Base-by-base conservation (phyloP, 345 rosid genomes). In the Melaleuca alternifolia region DNA sequence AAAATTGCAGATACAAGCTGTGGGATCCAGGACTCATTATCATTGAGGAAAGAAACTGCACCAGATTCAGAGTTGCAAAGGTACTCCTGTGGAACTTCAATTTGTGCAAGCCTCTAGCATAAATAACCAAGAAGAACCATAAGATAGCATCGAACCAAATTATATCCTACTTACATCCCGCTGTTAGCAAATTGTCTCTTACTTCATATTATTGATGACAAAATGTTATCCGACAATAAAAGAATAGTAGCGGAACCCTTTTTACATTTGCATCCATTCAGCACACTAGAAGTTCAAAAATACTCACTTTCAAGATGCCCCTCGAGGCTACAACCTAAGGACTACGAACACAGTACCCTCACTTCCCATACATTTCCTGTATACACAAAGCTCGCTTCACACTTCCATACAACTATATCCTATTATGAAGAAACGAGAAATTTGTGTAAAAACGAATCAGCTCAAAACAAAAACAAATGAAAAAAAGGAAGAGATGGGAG, bases 51-150 rank as follows among this genome's bases (percentile, higher is more conserved):
- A 71, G 86, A 92, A 88, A 94, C 95, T 41, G 95, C 52, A 14
- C 96, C 98, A 50, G 86, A 56, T 86, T 85, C 89, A 79, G 23
- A 61, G 87, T 83, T 92, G 75, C 91, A 85, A 37, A 91, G 92
- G 81, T 46, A 88, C 89, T 90, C 95, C 89, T 85, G 87, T 5
- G 95, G 94, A 89, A 97, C 94, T 41, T 96, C 98, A 50, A 87
- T 83, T 87, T 79, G 90, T 51, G 91, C 92, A 87, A 97, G 95
- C 92, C 95, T 95, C 99, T 97, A 92, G 82, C 51, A 54, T 83
- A 53, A 81, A 84, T 56, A 62, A 51, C 81, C 48, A 71, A 37
- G 48, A 84, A 51, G 84, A 12, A n/a, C 41, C 54, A 87, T 18
- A 23, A 86, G 50, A 46, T 48, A 11, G 48, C 10, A n/a, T 83